A percentile compares a stretch with the other conserved stretches of the same genome.
phyloP scores from a whole-genome alignment of 2,329 filamentous ascomycete species.

The Clonostachys chloroleuca region DNA sequence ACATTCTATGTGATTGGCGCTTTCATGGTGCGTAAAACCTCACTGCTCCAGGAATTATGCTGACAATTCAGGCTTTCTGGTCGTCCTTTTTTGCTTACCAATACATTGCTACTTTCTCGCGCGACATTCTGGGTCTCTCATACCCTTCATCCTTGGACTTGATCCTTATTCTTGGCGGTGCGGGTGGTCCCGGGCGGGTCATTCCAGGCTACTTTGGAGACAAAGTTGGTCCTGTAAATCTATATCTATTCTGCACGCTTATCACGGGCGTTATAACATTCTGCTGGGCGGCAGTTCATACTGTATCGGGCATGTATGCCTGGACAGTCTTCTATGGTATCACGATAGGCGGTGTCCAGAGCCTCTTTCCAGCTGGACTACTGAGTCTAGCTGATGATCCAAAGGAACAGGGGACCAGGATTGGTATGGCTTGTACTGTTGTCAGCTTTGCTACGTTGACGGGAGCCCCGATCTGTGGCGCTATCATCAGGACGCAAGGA shows the following conservation, averaged over 20 bases:
- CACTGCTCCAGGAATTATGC: not conserved
- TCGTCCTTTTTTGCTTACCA: conserved; percentile 38
- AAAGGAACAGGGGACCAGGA: conserved; percentile 23
- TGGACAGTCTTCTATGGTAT: conserved; percentile 62
- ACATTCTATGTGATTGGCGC: conserved; percentile 23
- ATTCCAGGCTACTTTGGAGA: conserved; percentile 57
- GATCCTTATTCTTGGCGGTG: conserved; percentile 59
- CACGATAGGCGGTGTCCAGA: conserved; percentile 56
- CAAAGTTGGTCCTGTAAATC: conserved; percentile 52
- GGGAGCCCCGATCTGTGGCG: conserved; percentile 1
- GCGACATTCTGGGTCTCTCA: conserved; percentile 22
- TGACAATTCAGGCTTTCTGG: conserved; percentile 12
- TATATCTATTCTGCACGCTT: conserved; percentile 44
- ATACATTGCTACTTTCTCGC: conserved; percentile 43
- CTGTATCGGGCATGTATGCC: conserved; percentile 46
- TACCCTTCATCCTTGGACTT: conserved; percentile 57
- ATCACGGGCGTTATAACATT: conserved; percentile 38
- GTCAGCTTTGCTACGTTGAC: conserved; percentile 9
- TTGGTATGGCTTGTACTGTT: conserved; percentile 49
- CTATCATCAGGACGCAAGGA: conserved; percentile 4
- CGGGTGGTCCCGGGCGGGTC: conserved; percentile 43
- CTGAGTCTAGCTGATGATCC: not conserved
- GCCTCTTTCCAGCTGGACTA: conserved; percentile 51
- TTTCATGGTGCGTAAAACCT: conserved; percentile 14
- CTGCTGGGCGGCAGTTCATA: conserved; percentile 55